Percentiles rank a stretch among this genome's conserved stretches.
These are phyloP conservation scores for Phenoliferia sp. DNA, from an alignment of 1,284 basidiomycete genomes.

Conservation along the genomic window DNA sequence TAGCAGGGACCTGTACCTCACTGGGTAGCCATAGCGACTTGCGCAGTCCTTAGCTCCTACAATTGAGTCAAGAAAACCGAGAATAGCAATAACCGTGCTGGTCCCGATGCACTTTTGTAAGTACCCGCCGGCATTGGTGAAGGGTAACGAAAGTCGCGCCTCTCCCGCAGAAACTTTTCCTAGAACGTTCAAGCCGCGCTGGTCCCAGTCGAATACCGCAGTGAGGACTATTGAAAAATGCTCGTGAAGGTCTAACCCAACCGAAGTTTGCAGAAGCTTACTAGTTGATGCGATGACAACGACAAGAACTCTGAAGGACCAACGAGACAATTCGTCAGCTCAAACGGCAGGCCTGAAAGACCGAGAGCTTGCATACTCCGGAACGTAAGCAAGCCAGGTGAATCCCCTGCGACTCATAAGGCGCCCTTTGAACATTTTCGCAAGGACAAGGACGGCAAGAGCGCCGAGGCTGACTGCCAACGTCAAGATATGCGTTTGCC, in stretches of 20 bases:
- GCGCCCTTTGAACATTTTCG: constrained; percentile 49
- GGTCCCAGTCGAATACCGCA: constrained; percentile 66
- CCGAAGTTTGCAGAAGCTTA: constrained; percentile 45
- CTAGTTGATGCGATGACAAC: constrained; percentile 72
- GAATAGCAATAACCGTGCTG: constrained; percentile 23
- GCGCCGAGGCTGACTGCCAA: constrained; percentile 63
- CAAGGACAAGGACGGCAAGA: constrained; percentile 55
- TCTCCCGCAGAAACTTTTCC: constrained; percentile 47
- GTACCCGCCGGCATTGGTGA: constrained; percentile 11
- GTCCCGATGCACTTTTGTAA: constrained; percentile 18
- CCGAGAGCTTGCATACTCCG: constrained; percentile 57
- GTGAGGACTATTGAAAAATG: constrained; percentile 55
- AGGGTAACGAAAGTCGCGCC: constrained; percentile 36
- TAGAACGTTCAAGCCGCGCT: constrained; percentile 71
- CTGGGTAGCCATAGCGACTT: constrained; percentile 73
- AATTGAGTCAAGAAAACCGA: constrained; percentile 57
- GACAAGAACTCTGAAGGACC: constrained; percentile 54
- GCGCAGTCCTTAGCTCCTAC: constrained; percentile 83
- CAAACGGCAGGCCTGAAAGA: neutral
- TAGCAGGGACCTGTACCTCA: neutral
- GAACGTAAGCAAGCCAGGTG: constrained; percentile 55
- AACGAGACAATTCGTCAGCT: too few species aligned
- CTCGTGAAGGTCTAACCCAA: neutral
- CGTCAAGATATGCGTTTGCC: constrained; percentile 60
- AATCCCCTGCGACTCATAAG: constrained; percentile 58